Base-by-base conservation (phyloP, 768 basidiomycete genomes). In the Pisolithus albus region DNA sequence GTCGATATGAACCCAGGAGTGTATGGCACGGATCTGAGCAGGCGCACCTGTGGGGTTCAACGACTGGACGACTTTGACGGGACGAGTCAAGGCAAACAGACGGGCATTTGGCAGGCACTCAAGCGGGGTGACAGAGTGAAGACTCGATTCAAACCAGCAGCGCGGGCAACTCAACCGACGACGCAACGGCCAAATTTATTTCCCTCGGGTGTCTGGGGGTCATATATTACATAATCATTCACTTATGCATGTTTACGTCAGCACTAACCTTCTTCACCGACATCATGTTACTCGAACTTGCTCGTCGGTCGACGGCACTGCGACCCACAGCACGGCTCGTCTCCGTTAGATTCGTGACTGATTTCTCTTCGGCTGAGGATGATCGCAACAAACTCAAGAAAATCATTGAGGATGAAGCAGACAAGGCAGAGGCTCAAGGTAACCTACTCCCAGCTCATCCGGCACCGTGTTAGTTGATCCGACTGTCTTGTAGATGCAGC, bases 331-430 rank as follows among this genome's bases (percentile, higher is more conserved):
- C n/a, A 30, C 26, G 51, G n/a, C 49, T 38, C 15, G 13, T 48
- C 16, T 19, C 41, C 39, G 16, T 30, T 23, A 43, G 39, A 9
- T 26, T 55, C 5, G 38, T 47, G 26, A 49, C 54, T 0, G 40
- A 46, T 5, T 28, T 26, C 28, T 65, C 64, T 46, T 46, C 59
- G 36, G 52, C 68, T 47, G 51, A 54, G 40, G 49, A 52, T 7
- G 66, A 67, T 54, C 64, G 59, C 42, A 46, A 60, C 8, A 49
- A 52, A 13, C 54, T 67, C 15, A 48, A 52, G 28, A 44, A 58
- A 47, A 66, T 67, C 37, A 59, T 67, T 7, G 51, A 49, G 10
- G 59, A 67, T 34, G 64, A 58, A 23, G 63, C 56, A 6, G 21
- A 30, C 4, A 46, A 24, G 18, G 46, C 56, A 37, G 46, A 34